Evolutionary conservation across 140 eudicot species (phyloP).

Genomic region (Ambrosia hybrid): DNA sequence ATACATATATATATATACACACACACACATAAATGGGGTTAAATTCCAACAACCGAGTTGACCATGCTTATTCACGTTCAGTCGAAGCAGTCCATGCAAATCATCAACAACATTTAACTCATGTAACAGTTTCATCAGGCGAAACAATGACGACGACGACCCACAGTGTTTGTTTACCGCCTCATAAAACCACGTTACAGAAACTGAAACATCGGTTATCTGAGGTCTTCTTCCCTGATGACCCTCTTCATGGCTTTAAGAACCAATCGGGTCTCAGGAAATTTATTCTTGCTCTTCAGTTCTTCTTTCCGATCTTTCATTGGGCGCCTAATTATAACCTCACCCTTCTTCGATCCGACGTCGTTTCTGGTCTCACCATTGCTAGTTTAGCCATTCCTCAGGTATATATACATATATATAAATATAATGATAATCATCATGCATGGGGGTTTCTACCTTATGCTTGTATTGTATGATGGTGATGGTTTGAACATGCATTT

Average conservation of each 20-base stretch:
- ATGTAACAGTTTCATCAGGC: conserved; percentile 17
- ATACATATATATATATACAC: too few species aligned
- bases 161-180: conserved; percentile 81
- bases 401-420: too few species aligned
- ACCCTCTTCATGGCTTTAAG: conserved; percentile 82
- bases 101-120: not conserved
- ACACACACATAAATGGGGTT: conserved; percentile 43
- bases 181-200: conserved; percentile 50
- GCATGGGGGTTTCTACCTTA: conserved; percentile 26
- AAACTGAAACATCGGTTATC: conserved; percentile 65
- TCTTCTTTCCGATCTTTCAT: conserved; percentile 76
- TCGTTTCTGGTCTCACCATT: conserved; percentile 92
- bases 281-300: conserved; percentile 65
- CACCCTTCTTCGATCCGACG: conserved; percentile 63
- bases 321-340: conserved; percentile 89
- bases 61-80: conserved; percentile 38
- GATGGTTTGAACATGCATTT: not conserved
- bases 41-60: conserved; percentile 68
- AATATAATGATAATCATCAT: too few species aligned
- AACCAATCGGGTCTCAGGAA: conserved; percentile 62
- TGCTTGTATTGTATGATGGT: not conserved
- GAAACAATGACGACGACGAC: conserved; percentile 45
- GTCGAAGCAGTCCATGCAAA: conserved; percentile 31
- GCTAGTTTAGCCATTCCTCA: conserved; percentile 98
- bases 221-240: conserved; percentile 92